Evolutionary conservation across 345 rosid species (phyloP), one percentile per base, ranked within the genome.

Genomic region (Pugionium dolabratum): DNA sequence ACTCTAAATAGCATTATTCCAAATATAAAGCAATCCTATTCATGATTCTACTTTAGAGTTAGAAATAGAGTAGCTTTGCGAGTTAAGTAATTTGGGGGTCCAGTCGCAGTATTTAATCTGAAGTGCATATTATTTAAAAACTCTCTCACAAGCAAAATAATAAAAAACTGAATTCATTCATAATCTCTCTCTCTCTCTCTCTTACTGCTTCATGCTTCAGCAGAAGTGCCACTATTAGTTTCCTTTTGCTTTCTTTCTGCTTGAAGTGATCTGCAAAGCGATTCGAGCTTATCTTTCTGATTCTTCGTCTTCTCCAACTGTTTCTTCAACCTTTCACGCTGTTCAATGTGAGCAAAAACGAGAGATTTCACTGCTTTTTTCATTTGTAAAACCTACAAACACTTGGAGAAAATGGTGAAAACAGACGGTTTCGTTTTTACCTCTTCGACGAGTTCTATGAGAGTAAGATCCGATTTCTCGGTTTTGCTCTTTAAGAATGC

Each of bases 251-350:
- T 89, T 79, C 97, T 80, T 76, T 93, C 96, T 6, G 94, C 91
- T 73, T 87, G 98, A 70, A 89, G 96, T n/a, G 94, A 83, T 54
- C 97, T 81, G 79, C 94, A 93, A 62, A 89, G 76, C 5, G 91
- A 87, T 76, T 93, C 98, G 35, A 87, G 89, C 79, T 82, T 90
- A 43, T 85, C 94, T 75, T 93, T 93, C 79, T 93, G 98, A 54
- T 93, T 93, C 85, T 82, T 93, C 26, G 83, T 80, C 79, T 85
- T 93, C 85, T 89, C 91, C 70, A 90, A 70, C 56, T 77, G 86
- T 75, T 86, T 85, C 87, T 87, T 93, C 82, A 78, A 9, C 58
- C 75, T 74, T 58, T 93, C 97, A 4, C 94, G 89, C 97, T 93
- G 85, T 54, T 54, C 59, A 39, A 25, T 25, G 42, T 25, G 6